Evolutionary conservation across 2,329 filamentous ascomycete species (phyloP).

Genomic region (Fonsecaea monophora): DNA sequence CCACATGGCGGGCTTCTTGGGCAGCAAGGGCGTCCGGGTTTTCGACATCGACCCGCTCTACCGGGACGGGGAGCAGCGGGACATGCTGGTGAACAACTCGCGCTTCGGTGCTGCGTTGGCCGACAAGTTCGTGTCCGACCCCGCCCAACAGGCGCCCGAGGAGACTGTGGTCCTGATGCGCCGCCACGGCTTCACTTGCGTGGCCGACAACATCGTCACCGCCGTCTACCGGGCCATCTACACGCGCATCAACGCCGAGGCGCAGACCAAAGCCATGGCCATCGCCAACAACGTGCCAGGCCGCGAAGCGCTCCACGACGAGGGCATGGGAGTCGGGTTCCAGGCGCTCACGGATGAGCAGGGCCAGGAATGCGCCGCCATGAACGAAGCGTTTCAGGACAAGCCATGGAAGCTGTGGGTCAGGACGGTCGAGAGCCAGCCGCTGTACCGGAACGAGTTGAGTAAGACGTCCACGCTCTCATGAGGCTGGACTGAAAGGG

Average conservation of each 20-base stretch:
- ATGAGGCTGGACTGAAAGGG: neutral
- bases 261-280: constrained; percentile 50
- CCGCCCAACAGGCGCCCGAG: constrained; percentile 27
- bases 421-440: constrained; percentile 36
- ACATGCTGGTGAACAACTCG: constrained; percentile 49
- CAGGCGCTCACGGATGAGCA: constrained; percentile 33
- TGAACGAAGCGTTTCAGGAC: constrained; percentile 32
- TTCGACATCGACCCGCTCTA: constrained; percentile 46
- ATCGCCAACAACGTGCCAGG: constrained; percentile 10
- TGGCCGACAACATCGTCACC: constrained; percentile 49
- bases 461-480: constrained; percentile 3
- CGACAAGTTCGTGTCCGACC: constrained; percentile 41
- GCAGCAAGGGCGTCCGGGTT: constrained; percentile 42
- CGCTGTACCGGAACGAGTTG: constrained; percentile 37
- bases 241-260: constrained; percentile 53
- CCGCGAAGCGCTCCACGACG: neutral
- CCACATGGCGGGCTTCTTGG: constrained; percentile 56
- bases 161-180: constrained; percentile 54
- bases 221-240: constrained; percentile 55
- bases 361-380: constrained; percentile 25
- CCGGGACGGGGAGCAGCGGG: constrained; percentile 42
- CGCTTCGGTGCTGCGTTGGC: constrained; percentile 49
- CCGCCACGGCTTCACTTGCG: constrained; percentile 54
- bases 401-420: constrained; percentile 39
- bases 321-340: constrained; percentile 18